Conservation (phyloP, 805 yeast species). For the Groenewaldozyma salmanticensis region DNA sequence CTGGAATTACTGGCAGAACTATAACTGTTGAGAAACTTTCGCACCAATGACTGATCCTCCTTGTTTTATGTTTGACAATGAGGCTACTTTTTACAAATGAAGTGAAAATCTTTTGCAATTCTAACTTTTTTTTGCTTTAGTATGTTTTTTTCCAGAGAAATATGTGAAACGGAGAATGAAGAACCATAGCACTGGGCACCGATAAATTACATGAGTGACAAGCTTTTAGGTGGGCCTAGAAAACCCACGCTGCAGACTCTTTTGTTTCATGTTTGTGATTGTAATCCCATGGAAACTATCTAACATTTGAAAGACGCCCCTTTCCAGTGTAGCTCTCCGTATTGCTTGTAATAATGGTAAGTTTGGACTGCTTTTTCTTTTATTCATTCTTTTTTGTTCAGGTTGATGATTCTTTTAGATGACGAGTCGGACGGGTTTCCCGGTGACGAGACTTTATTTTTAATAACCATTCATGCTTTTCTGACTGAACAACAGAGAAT, state of each 20-base stretch:
- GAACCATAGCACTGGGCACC: conserved; percentile 99
- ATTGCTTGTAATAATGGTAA: no score
- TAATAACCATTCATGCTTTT: conserved; percentile 91
- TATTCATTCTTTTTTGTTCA: conserved; percentile 2
- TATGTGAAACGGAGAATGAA: conserved; percentile 38
- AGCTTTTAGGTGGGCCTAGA: conserved; percentile 92
- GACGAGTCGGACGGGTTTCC: conserved; percentile 99
- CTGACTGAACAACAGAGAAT: conserved; percentile 38
- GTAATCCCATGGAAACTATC: no score
- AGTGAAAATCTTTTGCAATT: conserved; percentile 3
- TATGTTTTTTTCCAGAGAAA: conserved; percentile 1
- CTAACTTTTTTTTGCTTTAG: background rate
- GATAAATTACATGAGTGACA: conserved; percentile 91
- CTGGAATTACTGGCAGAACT: conserved; percentile 99
- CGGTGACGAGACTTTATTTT: conserved; percentile 73
- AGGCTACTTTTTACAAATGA: no score
- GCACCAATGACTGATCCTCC: conserved; percentile 34
- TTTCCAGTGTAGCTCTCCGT: no score
- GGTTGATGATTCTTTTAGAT: conserved; percentile 54
- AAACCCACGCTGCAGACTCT: conserved; percentile 83
- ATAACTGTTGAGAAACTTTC: conserved; percentile 63
- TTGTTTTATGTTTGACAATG: no score
- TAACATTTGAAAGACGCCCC: no score
- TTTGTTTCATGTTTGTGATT: background rate
- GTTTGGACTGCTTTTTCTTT: conserved; percentile 8